phyloP scores from a whole-genome alignment of 306 rosid genomes.

The Fragaria vesca region DNA sequence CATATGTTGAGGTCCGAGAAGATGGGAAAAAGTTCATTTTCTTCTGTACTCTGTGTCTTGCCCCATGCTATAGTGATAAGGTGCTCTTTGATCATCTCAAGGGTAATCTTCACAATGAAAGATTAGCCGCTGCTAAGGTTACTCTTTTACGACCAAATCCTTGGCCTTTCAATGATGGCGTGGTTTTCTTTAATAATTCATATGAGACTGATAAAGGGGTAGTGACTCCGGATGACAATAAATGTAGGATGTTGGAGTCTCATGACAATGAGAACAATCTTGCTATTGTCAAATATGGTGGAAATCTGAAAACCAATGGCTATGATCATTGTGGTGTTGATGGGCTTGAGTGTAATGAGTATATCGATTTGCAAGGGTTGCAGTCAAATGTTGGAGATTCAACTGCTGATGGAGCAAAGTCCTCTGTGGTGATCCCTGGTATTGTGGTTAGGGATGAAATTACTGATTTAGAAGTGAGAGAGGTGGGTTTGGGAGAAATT shows the following conservation, averaged over 20 bases:
- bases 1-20: constrained; percentile 77
- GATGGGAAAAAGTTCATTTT: constrained; percentile 69
- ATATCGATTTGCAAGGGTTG: constrained; percentile 16
- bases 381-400: constrained; percentile 32
- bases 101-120: constrained; percentile 68
- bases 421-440: constrained; percentile 48
- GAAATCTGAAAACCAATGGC: constrained; percentile 17
- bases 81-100: constrained; percentile 77
- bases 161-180: constrained; percentile 89
- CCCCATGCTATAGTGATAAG: constrained; percentile 69
- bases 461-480: constrained; percentile 48
- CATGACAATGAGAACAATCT: constrained; percentile 40
- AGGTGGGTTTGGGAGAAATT: constrained; percentile 65
- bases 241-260: constrained; percentile 42
- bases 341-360: constrained; percentile 22
- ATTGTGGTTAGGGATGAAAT: constrained; percentile 57
- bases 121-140: constrained; percentile 62
- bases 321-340: constrained; percentile 18
- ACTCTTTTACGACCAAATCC: constrained; percentile 78
- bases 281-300: constrained; percentile 64
- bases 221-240: constrained; percentile 29
- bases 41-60: constrained; percentile 80
- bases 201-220: constrained; percentile 34
- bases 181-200: constrained; percentile 65
- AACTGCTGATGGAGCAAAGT: constrained; percentile 24